Percentiles rank a stretch among this genome's conserved stretches.
Evolutionary conservation across 495 filamentous ascomycete species (phyloP).

Genomic region (Penicillium ucsense): DNA sequence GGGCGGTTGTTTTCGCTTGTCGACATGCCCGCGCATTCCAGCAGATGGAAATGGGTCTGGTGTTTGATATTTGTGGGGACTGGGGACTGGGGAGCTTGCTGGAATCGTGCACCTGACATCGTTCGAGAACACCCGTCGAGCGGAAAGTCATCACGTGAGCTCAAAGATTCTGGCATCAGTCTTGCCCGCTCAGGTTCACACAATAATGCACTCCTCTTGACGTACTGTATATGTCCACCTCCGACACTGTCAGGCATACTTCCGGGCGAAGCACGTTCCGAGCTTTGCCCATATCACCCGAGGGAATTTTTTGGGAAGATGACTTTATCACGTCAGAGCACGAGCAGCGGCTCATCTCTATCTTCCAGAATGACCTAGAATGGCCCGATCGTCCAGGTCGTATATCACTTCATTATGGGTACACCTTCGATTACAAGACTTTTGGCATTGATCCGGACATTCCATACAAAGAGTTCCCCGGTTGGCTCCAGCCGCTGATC

Average conservation of each 20-base stretch:
- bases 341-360: conserved; percentile 23
- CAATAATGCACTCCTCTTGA: too few relatives aligned
- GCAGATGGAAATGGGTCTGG: too few relatives aligned
- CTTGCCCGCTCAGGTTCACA: neutral
- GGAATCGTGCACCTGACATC: too few relatives aligned
- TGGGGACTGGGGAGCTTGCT: too few relatives aligned
- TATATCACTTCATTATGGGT: conserved; percentile 33
- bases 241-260: conserved; percentile 1
- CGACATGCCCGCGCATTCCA: too few relatives aligned
- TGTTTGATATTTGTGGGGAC: too few relatives aligned
- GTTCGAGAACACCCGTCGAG: too few relatives aligned
- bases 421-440: conserved; percentile 36
- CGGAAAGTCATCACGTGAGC: too few relatives aligned
- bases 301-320: conserved; percentile 24
- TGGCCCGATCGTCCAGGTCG: conserved; percentile 31
- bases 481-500: conserved; percentile 28
- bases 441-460: conserved; percentile 31
- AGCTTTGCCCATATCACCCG: conserved; percentile 21
- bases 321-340: conserved; percentile 25
- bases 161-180: neutral
- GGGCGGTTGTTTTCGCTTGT: too few relatives aligned
- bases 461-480: conserved; percentile 30
- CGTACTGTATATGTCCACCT: too few relatives aligned
- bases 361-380: conserved; percentile 22
- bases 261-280: conserved; percentile 7